Percentiles rank a stretch among this genome's conserved stretches.
Conservation (phyloP, 768 basidiomycete species). For the Infundibulicybe gibba region DNA sequence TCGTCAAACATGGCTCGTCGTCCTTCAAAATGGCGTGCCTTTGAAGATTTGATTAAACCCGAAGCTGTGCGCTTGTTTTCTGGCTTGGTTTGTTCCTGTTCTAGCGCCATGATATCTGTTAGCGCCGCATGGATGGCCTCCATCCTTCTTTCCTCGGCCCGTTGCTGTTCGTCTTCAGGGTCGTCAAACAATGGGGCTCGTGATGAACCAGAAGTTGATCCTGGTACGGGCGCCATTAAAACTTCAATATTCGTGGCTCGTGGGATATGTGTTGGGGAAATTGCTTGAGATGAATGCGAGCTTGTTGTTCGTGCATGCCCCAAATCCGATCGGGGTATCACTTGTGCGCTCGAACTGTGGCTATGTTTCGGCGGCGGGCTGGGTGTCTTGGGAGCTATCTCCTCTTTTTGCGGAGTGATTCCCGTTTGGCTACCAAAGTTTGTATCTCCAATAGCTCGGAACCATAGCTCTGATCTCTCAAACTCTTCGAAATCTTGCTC, state of each 20-base stretch:
- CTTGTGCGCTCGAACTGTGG: neutral
- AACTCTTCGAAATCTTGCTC: conserved; percentile 91
- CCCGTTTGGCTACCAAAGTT: conserved; percentile 31
- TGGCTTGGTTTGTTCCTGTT: conserved; percentile 46
- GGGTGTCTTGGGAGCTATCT: neutral
- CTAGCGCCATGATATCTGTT: conserved; percentile 91
- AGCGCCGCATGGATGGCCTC: conserved; percentile 96
- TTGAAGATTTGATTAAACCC: conserved; percentile 2
- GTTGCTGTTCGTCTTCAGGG: conserved; percentile 66
- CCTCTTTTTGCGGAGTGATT: neutral
- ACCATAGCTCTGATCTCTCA: conserved; percentile 86
- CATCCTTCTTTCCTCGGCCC: conserved; percentile 81
- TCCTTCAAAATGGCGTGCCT: conserved; percentile 9
- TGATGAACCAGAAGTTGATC: conserved; percentile 45
- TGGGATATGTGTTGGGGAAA: conserved; percentile 18
- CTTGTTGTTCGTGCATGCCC: conserved; percentile 29
- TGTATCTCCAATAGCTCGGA: conserved; percentile 78
- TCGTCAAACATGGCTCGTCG: conserved; percentile 32
- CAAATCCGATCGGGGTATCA: conserved; percentile 28
- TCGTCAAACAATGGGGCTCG: conserved; percentile 81
- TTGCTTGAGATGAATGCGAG: conserved; percentile 27
- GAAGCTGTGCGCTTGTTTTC: neutral
- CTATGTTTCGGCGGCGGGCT: neutral
- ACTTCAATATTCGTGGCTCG: conserved; percentile 69
- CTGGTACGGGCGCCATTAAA: conserved; percentile 70